Evolutionary conservation across 257 asterid genomes (phyloP).

Genomic region (Linaria vulgaris): DNA sequence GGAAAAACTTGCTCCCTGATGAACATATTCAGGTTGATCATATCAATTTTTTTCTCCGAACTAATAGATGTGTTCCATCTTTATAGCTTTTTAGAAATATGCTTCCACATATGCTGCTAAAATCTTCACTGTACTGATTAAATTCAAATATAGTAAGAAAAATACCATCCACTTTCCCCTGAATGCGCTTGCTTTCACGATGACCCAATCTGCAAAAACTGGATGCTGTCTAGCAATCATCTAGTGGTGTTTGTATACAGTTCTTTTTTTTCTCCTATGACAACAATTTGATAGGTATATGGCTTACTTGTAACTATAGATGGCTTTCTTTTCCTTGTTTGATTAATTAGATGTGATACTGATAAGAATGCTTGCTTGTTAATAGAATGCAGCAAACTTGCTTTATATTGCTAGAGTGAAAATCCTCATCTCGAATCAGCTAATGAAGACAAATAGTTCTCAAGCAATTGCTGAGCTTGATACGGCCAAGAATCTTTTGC

Average conservation of each 20-base stretch:
- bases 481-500: conserved; percentile 56
- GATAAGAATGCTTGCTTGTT: conserved; percentile 27
- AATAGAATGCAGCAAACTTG: conserved; percentile 71
- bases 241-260: not conserved
- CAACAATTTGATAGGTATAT: too few species aligned
- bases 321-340: conserved; percentile 14
- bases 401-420: conserved; percentile 70
- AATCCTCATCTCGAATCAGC: conserved; percentile 50
- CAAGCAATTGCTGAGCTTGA: conserved; percentile 62
- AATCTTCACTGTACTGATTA: conserved; percentile 6
- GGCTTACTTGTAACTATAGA: too few species aligned
- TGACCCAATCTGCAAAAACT: conserved; percentile 3
- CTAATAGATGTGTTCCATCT: conserved; percentile 10
- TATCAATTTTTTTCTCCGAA: conserved; percentile 30
- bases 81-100: not conserved
- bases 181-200: not conserved
- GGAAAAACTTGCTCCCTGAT: conserved; percentile 56
- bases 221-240: not conserved
- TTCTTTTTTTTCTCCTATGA: not conserved
- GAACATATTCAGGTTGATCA: conserved; percentile 77
- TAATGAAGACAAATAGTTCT: conserved; percentile 45
- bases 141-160: not conserved
- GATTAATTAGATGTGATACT: conserved; percentile 11
- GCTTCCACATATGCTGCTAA: not conserved
- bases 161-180: conserved; percentile 4